phyloP scores from a whole-genome alignment of 169 alveolate genomes.

The Cryptosporidium parvum region DNA sequence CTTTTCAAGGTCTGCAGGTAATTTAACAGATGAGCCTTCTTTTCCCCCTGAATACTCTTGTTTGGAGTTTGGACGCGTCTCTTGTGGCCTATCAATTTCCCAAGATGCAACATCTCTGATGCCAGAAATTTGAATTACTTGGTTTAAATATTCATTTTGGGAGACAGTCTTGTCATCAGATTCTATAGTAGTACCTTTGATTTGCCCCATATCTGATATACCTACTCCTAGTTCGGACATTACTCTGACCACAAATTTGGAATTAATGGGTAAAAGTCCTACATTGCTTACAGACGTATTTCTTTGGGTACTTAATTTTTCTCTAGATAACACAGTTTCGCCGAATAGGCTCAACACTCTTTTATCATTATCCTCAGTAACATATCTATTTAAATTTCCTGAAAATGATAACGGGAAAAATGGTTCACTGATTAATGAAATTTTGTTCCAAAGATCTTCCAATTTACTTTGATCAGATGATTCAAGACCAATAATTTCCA shows the following conservation, averaged over 20 bases:
- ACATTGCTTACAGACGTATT: background rate
- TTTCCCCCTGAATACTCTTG: constrained; percentile 44
- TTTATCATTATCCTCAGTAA: constrained; percentile 13
- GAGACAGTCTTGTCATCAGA: background rate
- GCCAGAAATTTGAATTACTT: constrained; percentile 54
- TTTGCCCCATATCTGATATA: constrained; percentile 32
- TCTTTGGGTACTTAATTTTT: background rate
- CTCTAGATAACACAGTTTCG: background rate
- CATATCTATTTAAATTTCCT: constrained; percentile 2
- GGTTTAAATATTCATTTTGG: constrained; percentile 5
- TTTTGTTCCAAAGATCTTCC: constrained; percentile 28
- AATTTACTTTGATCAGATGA: background rate
- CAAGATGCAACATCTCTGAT: constrained; percentile 73
- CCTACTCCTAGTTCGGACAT: constrained; percentile 71
- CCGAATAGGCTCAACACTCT: constrained; percentile 18
- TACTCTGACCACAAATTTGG: constrained; percentile 65
- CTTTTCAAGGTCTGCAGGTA: constrained; percentile 57
- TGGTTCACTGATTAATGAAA: constrained; percentile 1
- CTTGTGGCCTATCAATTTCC: constrained; percentile 74
- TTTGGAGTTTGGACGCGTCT: constrained; percentile 62
- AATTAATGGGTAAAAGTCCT: constrained; percentile 27
- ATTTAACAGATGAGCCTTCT: constrained; percentile 12
- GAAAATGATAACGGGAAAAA: constrained; percentile 52
- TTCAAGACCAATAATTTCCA: constrained; percentile 18
- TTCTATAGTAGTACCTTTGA: constrained; percentile 12